phyloP scores from a whole-genome alignment of 345 rosid species.

The Cardiospermum halicacabum region DNA sequence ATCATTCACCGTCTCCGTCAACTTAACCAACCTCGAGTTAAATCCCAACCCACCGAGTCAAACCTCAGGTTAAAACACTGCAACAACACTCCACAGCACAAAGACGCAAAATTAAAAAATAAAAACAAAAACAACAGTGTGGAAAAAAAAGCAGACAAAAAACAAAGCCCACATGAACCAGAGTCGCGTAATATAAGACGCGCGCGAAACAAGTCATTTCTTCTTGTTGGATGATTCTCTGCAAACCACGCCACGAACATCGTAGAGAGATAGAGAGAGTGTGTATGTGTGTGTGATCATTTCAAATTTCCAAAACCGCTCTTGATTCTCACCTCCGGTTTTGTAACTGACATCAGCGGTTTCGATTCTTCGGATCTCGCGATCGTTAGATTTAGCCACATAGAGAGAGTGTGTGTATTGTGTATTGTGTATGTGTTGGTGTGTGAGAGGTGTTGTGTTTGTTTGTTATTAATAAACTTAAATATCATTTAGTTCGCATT shows the following conservation, averaged over 20 bases:
- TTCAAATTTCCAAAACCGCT: no score
- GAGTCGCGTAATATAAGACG: constrained; percentile 39
- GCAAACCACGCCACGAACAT: constrained; percentile 28
- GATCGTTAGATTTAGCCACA: constrained; percentile 19
- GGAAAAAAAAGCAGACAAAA: constrained; percentile 16
- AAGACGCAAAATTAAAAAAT: constrained; percentile 8
- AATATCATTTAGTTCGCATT: neutral
- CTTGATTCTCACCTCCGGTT: constrained; percentile 8
- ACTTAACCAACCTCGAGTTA: constrained; percentile 23
- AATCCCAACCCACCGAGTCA: constrained; percentile 21
- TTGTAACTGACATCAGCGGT: constrained; percentile 30
- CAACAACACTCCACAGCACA: constrained; percentile 21
- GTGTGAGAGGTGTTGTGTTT: neutral
- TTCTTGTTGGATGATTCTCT: constrained; percentile 21
- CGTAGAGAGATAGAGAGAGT: constrained; percentile 10
- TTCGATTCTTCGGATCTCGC: constrained; percentile 23
- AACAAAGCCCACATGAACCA: neutral
- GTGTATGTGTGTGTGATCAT: no score
- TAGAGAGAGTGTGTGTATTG: constrained; percentile 1
- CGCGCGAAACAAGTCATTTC: constrained; percentile 27
- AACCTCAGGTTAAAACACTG: constrained; percentile 21
- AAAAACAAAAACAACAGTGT: constrained; percentile 4
- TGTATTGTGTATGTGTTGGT: no score
- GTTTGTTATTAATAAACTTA: neutral
- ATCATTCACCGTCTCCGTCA: constrained; percentile 10